phyloP scores from a whole-genome alignment of 768 basidiomycete genomes.

The Dictyophora rubrovolvata region DNA sequence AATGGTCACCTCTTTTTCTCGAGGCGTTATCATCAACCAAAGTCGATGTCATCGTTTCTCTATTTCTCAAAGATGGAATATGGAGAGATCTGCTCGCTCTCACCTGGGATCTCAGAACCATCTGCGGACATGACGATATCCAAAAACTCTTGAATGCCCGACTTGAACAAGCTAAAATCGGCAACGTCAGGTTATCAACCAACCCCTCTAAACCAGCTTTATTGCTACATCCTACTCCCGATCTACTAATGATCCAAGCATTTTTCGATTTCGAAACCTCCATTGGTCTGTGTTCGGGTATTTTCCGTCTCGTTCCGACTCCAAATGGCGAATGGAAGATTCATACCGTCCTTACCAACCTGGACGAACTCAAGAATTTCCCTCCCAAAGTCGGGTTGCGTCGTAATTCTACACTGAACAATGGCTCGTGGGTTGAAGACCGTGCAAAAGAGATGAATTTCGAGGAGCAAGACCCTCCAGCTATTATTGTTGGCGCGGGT shows the following conservation, averaged over 20 bases:
- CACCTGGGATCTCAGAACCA: conserved; percentile 55
- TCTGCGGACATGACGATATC: conserved; percentile 34
- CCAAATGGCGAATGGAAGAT: conserved; percentile 36
- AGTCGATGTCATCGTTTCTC: conserved; percentile 20
- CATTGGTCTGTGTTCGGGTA: conserved; percentile 39
- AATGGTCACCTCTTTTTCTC: conserved; percentile 27
- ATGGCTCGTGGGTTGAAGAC: conserved; percentile 33
- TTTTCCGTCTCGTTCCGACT: conserved; percentile 45
- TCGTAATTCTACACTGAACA: conserved; percentile 24
- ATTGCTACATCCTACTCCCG: conserved; percentile 20
- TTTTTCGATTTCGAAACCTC: conserved; percentile 40
- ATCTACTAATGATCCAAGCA: conserved; percentile 46
- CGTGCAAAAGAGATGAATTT: conserved; percentile 28
- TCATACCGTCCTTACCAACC: conserved; percentile 37
- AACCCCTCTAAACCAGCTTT: conserved; percentile 7
- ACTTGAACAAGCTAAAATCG: conserved; percentile 18
- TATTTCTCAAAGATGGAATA: conserved; percentile 28
- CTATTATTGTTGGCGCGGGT: conserved; percentile 50
- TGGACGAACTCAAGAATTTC: conserved; percentile 39
- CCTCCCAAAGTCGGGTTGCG: conserved; percentile 40
- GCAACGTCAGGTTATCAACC: conserved; percentile 11
- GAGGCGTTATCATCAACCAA: neutral
- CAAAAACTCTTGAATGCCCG: conserved; percentile 37
- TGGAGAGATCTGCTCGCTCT: conserved; percentile 56
- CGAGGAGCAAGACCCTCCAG: conserved; percentile 36